Conservation (phyloP, 768 basidiomycete genomes). For the Trametes villosa region DNA sequence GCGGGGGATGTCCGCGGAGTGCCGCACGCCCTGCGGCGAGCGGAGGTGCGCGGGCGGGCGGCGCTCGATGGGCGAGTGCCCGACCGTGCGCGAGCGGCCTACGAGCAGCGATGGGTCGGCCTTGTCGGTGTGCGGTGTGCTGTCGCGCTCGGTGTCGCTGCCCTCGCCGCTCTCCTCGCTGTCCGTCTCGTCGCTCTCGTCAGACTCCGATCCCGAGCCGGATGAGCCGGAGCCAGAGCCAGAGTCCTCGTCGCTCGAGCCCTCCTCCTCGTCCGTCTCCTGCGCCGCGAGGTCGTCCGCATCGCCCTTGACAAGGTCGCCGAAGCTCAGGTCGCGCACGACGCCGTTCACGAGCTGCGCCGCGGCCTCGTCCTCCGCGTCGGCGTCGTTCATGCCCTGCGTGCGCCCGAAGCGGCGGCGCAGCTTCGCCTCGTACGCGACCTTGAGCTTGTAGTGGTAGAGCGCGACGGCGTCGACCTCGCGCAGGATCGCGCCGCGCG, state of each 20-base stretch:
- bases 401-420: constrained; percentile 79
- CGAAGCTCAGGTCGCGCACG: constrained; percentile 80
- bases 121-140: constrained; percentile 20
- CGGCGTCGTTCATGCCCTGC: constrained; percentile 52
- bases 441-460: constrained; percentile 94
- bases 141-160: constrained; percentile 25
- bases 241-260: constrained; percentile 40
- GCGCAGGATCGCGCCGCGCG: constrained; percentile 73
- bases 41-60: constrained; percentile 1
- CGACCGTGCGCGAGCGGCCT: constrained; percentile 28
- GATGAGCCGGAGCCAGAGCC: neutral
- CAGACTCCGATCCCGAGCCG: constrained; percentile 13
- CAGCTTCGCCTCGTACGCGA: constrained; percentile 90
- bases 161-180: constrained; percentile 23
- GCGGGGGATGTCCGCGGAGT: constrained; percentile 15
- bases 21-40: constrained; percentile 13
- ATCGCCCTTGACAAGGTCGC: constrained; percentile 77
- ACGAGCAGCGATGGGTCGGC: neutral
- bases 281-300: constrained; percentile 83
- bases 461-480: constrained; percentile 90
- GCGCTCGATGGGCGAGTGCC: constrained; percentile 18
- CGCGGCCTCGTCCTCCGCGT: constrained; percentile 84
- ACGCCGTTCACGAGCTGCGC: constrained; percentile 80
- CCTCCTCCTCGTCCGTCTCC: constrained; percentile 52
- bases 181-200: constrained; percentile 18